phyloP scores from a whole-genome alignment of 352 stramenopile species.

The Ophiocytium majus region DNA sequence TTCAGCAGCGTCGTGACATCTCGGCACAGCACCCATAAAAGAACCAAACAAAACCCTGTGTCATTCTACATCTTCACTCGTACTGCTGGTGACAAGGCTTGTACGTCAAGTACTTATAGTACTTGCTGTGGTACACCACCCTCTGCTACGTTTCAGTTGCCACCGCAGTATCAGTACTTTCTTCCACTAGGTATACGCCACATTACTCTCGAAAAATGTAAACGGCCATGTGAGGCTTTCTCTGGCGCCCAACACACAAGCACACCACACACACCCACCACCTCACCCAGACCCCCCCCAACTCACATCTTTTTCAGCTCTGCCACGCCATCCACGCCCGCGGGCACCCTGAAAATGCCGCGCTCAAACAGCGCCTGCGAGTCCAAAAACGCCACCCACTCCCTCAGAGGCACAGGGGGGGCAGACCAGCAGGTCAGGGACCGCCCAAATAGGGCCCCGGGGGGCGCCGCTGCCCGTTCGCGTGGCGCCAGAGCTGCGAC shows the following conservation, averaged over 20 bases:
- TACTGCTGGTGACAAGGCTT: too few relatives aligned
- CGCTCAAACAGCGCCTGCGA: constrained; percentile 37
- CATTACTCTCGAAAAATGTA: too few relatives aligned
- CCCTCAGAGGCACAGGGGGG: constrained; percentile 26
- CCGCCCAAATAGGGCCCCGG: constrained; percentile 39
- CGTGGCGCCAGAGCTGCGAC: constrained; percentile 24
- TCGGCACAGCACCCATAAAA: too few relatives aligned
- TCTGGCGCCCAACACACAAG: neutral
- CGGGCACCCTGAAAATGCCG: constrained; percentile 36
- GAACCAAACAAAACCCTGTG: too few relatives aligned
- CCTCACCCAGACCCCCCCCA: constrained; percentile 16
- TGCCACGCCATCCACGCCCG: constrained; percentile 25
- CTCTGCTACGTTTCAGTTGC: too few relatives aligned
- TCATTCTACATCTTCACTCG: too few relatives aligned
- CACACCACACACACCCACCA: constrained; percentile 4
- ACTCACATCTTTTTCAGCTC: constrained; percentile 35
- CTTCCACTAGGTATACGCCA: too few relatives aligned
- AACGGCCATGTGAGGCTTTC: too few relatives aligned
- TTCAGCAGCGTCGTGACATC: too few relatives aligned
- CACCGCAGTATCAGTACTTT: too few relatives aligned
- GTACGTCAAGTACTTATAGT: too few relatives aligned
- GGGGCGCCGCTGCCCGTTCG: neutral
- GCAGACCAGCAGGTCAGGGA: constrained; percentile 31
- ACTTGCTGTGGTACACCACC: too few relatives aligned
- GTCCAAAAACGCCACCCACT: constrained; percentile 40